phyloP scores from a whole-genome alignment of 1,284 basidiomycete genomes.

The Wolfiporia cocos region DNA sequence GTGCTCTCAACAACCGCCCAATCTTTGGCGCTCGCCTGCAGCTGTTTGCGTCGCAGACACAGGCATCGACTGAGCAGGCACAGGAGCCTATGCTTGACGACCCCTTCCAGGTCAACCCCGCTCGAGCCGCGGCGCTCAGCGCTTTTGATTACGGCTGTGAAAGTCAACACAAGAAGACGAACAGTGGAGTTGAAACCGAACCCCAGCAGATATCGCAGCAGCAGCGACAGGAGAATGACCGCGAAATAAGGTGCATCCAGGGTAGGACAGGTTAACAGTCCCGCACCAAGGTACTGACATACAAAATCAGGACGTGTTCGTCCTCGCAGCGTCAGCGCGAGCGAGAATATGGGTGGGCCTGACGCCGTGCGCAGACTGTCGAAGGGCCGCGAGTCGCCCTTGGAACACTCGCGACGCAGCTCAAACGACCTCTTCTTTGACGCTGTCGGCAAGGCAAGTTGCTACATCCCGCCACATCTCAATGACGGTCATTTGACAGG shows the following conservation, averaged over 20 bases:
- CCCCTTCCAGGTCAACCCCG: not conserved
- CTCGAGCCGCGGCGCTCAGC: no score
- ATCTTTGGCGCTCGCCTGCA: conserved; percentile 27
- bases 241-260: conserved; percentile 4
- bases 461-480: not conserved
- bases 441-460: conserved; percentile 20
- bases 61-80: conserved; percentile 3
- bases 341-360: conserved; percentile 19
- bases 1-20: conserved; percentile 27
- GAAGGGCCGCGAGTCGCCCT: conserved; percentile 24
- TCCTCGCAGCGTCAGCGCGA: conserved; percentile 23
- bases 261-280: no score
- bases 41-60: conserved; percentile 18
- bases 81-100: conserved; percentile 2
- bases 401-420: conserved; percentile 16
- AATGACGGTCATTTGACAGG: not conserved
- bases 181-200: no score
- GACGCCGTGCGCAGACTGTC: conserved; percentile 15
- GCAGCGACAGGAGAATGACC: conserved; percentile 1
- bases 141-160: no score
- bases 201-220: no score
- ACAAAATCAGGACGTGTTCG: conserved; percentile 14
- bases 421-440: conserved; percentile 23
- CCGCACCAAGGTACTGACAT: no score
- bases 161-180: no score